A percentile compares a stretch with the other conserved stretches of the same genome.
These are phyloP conservation scores for Pisolithus orientalis DNA, from an alignment of 768 basidiomycete genomes.

Conservation along the genomic window DNA sequence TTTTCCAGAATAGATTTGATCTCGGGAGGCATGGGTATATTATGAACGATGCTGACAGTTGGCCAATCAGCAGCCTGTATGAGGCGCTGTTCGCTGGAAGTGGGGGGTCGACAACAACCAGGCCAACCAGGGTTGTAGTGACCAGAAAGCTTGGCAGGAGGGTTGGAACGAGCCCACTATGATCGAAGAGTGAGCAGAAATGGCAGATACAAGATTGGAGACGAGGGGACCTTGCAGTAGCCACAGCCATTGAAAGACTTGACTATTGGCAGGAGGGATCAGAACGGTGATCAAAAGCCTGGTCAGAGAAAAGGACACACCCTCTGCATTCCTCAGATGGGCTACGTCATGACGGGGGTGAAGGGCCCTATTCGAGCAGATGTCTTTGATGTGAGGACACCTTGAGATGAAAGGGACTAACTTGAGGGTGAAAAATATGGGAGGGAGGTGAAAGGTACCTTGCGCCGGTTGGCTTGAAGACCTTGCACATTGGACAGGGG, in stretches of 20 bases:
- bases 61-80: constrained; percentile 76
- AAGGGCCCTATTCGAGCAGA: constrained; percentile 65
- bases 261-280: constrained; percentile 35
- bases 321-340: constrained; percentile 84
- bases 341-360: constrained; percentile 77
- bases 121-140: constrained; percentile 79
- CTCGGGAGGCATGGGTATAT: constrained; percentile 65
- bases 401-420: constrained; percentile 32
- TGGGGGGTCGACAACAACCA: constrained; percentile 81
- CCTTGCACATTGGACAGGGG: constrained; percentile 81
- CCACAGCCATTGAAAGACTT: constrained; percentile 83
- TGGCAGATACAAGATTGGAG: constrained; percentile 13
- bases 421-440: constrained; percentile 8
- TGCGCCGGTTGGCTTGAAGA: constrained; percentile 55
- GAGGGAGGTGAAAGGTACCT: constrained; percentile 35
- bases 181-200: constrained; percentile 18
- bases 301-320: constrained; percentile 35
- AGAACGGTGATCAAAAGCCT: constrained; percentile 9
- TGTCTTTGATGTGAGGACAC: constrained; percentile 70
- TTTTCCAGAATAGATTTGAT: constrained; percentile 64
- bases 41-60: constrained; percentile 70
- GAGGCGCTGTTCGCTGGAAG: constrained; percentile 47
- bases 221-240: constrained; percentile 69
- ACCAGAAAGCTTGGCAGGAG: constrained; percentile 46
- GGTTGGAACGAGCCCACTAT: constrained; percentile 68